phyloP scores from a whole-genome alignment of 2,329 filamentous ascomycete species.

The Gnomoniopsis smithogilvyi region DNA sequence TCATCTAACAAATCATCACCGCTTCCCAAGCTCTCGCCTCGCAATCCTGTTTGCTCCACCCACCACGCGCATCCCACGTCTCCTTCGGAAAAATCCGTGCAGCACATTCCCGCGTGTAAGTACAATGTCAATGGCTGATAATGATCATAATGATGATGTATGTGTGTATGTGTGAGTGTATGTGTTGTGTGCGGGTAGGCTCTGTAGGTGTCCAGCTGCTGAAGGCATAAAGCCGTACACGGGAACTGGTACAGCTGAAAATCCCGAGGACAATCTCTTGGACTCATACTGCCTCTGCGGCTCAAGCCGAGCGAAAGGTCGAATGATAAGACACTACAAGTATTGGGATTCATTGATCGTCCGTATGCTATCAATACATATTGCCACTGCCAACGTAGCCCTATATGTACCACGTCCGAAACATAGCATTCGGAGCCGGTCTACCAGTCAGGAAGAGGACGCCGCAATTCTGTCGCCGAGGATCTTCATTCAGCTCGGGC shows the following conservation, averaged over 20 bases:
- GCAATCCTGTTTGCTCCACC: background rate
- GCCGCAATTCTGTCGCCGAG: background rate
- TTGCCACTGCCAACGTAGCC: background rate
- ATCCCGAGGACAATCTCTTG: background rate
- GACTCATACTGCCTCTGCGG: background rate
- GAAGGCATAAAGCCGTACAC: background rate
- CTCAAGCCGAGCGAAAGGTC: background rate
- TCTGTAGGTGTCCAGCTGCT: background rate
- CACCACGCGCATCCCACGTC: background rate
- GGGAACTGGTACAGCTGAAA: background rate
- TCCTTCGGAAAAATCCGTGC: background rate
- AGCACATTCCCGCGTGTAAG: background rate
- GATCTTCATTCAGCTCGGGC: background rate
- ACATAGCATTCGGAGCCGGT: background rate
- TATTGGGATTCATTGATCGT: background rate
- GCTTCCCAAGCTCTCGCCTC: background rate
- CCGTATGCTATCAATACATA: background rate
- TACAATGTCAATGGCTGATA: constrained; percentile 5
- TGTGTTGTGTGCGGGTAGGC: background rate
- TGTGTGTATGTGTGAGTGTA: background rate
- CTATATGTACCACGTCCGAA: constrained; percentile 5
- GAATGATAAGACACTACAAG: background rate
- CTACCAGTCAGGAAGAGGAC: constrained; percentile 4
- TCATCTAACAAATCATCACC: background rate
- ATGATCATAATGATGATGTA: too few relatives aligned